phyloP scores from a whole-genome alignment of 176 grass and related monocot genomes.

The Carex cristatella region DNA sequence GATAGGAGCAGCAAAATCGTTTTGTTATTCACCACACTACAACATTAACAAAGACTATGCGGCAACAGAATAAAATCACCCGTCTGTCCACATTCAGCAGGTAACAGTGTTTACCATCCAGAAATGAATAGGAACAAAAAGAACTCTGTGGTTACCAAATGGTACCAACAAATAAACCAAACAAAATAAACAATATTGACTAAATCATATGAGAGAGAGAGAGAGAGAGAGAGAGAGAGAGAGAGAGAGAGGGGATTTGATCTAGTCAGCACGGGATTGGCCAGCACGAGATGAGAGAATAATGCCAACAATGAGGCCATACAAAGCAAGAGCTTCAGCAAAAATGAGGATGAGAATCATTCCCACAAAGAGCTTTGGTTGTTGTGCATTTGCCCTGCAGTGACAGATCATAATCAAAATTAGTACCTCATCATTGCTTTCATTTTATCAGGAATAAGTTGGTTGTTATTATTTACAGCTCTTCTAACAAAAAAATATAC shows the following conservation, averaged over 20 bases:
- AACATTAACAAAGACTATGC: slow-evolving; percentile 7
- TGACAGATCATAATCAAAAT: neutral
- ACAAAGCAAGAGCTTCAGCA: slow-evolving; percentile 30
- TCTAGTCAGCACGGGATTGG: slow-evolving; percentile 29
- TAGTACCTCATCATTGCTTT: neutral
- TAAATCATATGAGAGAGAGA: neutral
- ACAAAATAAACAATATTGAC: slow-evolving; percentile 12
- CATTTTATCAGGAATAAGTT: neutral
- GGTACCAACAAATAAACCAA: slow-evolving; percentile 19
- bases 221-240: neutral
- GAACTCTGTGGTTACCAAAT: slow-evolving; percentile 1
- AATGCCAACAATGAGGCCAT: slow-evolving; percentile 32
- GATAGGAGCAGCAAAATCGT: slow-evolving; percentile 22
- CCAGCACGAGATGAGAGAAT: slow-evolving; percentile 31
- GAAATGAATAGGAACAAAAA: slow-evolving; percentile 21
- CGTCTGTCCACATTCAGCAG: neutral
- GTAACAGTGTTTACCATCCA: slow-evolving; percentile 1
- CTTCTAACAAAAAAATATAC: neutral
- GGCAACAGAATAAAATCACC: neutral
- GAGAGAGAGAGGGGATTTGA: neutral
- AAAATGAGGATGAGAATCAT: slow-evolving; percentile 38
- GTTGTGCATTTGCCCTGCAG: slow-evolving; percentile 34
- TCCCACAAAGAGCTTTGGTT: slow-evolving; percentile 33
- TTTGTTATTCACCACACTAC: slow-evolving; percentile 22
- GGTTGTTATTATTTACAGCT: neutral